These are phyloP conservation scores for Myxozyma mucilagina DNA, from an alignment of 805 yeast species.

Conservation along the genomic window DNA sequence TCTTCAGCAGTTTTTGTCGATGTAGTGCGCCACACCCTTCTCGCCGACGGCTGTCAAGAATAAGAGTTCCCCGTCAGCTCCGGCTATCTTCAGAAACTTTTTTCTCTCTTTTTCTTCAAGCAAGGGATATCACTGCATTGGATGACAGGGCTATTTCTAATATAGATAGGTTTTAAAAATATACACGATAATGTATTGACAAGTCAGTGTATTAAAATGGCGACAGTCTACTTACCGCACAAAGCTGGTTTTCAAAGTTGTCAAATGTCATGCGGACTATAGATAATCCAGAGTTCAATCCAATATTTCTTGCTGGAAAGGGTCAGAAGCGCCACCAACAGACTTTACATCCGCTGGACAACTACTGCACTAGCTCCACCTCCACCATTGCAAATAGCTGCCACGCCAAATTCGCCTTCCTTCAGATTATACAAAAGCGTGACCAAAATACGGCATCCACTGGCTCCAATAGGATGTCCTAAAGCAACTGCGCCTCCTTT, in stretches of 20 bases:
- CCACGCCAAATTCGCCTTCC: constrained; percentile 86
- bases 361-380: constrained; percentile 96
- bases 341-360: constrained; percentile 16
- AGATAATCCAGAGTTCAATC: neutral
- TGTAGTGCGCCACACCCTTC: neutral
- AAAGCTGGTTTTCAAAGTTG: no score
- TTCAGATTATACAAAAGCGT: constrained; percentile 42
- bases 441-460: constrained; percentile 91
- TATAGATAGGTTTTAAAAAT: no score
- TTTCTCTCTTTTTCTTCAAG: no score
- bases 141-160: no score
- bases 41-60: neutral
- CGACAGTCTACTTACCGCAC: no score
- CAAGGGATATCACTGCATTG: no score
- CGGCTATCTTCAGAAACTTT: neutral
- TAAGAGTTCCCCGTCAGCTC: neutral
- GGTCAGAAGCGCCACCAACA: no score
- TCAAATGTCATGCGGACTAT: neutral
- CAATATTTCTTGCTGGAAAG: no score
- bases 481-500: constrained; percentile 96
- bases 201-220: no score
- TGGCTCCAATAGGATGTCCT: constrained; percentile 93
- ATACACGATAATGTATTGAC: no score
- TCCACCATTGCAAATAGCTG: constrained; percentile 97
- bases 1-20: neutral